Evolutionary conservation across 441 rosid genomes (phyloP).

Genomic region (Isatis lusitanica): DNA sequence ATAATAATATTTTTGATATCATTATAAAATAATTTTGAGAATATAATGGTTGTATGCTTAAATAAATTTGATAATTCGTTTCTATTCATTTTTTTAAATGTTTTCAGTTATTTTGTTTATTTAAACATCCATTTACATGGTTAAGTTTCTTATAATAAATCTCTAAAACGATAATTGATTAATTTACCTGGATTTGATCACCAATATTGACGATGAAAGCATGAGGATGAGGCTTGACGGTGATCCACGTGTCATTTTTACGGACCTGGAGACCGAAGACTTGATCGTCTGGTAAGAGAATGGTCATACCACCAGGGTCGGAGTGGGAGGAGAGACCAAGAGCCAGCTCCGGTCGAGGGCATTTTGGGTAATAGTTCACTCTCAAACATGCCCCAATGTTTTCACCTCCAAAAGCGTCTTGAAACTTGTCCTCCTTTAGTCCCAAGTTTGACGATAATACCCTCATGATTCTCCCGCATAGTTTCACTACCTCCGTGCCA

Average conservation of each 20-base stretch:
- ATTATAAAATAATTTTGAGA: no score
- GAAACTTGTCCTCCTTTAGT: conserved; percentile 51
- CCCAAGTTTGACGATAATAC: conserved; percentile 66
- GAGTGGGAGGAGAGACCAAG: conserved; percentile 89
- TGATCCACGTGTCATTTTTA: conserved; percentile 56
- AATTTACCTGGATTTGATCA: conserved; percentile 74
- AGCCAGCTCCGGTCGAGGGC: conserved; percentile 85
- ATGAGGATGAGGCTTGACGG: conserved; percentile 66
- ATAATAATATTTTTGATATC: background rate
- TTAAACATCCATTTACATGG: background rate
- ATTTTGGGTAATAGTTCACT: conserved; percentile 75
- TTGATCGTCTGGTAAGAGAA: conserved; percentile 70
- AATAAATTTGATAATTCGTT: background rate
- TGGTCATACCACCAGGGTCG: conserved; percentile 86
- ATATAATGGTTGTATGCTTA: background rate
- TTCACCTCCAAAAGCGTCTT: conserved; percentile 71
- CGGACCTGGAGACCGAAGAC: conserved; percentile 77
- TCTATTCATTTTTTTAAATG: background rate
- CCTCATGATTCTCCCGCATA: conserved; percentile 68
- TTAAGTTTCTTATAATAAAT: background rate
- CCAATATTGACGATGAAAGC: conserved; percentile 83
- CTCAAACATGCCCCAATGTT: conserved; percentile 69
- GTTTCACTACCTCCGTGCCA: conserved; percentile 56
- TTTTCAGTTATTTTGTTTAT: background rate
- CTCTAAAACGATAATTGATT: background rate